These are phyloP conservation scores for Sugiyamaella mastotermitis DNA, from an alignment of 805 yeast genomes.

Conservation along the genomic window DNA sequence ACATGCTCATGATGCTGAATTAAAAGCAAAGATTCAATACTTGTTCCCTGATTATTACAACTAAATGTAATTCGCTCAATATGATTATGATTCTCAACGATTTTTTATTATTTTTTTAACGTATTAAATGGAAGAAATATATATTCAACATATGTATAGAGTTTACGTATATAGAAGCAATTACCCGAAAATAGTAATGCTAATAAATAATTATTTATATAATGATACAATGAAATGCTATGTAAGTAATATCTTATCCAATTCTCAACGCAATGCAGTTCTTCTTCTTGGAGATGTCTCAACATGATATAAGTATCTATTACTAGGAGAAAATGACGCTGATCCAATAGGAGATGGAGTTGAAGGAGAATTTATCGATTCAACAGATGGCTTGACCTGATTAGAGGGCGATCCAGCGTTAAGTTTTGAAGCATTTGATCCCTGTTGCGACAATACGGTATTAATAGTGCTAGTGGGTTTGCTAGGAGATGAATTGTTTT, in stretches of 20 bases:
- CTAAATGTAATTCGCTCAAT: too few species aligned
- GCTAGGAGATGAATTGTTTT: too few species aligned
- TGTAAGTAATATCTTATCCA: too few species aligned
- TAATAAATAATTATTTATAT: too few species aligned
- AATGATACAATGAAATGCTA: too few species aligned
- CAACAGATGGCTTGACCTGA: not conserved
- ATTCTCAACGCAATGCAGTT: slow-evolving; percentile 1
- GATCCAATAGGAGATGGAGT: not conserved
- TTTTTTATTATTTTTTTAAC: too few species aligned
- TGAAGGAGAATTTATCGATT: not conserved
- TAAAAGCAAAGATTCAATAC: slow-evolving; percentile 75
- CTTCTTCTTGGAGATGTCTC: slow-evolving; percentile 7
- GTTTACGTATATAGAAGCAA: too few species aligned
- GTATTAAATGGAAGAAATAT: too few species aligned
- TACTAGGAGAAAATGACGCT: slow-evolving; percentile 8
- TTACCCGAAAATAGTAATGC: too few species aligned
- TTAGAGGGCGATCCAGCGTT: not conserved
- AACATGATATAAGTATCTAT: slow-evolving; percentile 9
- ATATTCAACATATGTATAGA: too few species aligned
- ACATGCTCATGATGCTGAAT: slow-evolving; percentile 62
- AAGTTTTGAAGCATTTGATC: not conserved
- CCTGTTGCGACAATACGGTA: slow-evolving; percentile 5
- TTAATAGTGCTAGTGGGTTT: too few species aligned
- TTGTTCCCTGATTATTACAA: slow-evolving; percentile 74
- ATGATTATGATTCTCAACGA: too few species aligned